Base-by-base conservation (phyloP, 1,139 yeast species). In the Scheffersomyces parashehatae region DNA sequence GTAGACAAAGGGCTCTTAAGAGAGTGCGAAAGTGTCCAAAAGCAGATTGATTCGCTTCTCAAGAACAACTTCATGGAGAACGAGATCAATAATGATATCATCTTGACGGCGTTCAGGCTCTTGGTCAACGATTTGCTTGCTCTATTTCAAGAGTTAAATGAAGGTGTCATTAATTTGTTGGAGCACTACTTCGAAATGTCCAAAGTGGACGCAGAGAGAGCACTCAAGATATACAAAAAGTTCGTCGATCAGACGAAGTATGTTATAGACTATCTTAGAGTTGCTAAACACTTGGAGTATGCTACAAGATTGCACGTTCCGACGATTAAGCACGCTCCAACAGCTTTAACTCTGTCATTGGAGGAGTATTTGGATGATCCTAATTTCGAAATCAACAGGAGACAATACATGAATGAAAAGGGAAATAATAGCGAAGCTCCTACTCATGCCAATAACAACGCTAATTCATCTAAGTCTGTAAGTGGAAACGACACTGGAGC, bases 181-280 rank as follows among this genome's bases (percentile, higher is more conserved):
- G 98, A 93, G 61, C 96, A 93, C 60, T 93, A 88, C 65, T 93
- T 93, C 67, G 99, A 93, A 66, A 86, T 93, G 82, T 82, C 91
- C 32, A 82, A 81, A 53, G 72, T 73, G 32, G 97, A 93, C 62
- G 98, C 98, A 3, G 88, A 86, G 58, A 78, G 91, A 50, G 93
- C 97, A 0, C 76, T 93, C 50, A 83, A 80, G 28, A 83, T 93
- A 39, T 93, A 93, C 70, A 88, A 86, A 55, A 79, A 78, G 48
- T 93, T 93, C 65, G 95, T 91, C 39, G 86, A 83, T 48, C 83
- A 89, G 60, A 93, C 99, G 0, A 84, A 85, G 43, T 85, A 85
- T 58, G 98, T 91, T 14, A 93, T 93, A 36, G 86, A 84, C 54
- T 93, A 86, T 62, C 75, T 93, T 56, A 81, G 95, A 54, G 84